A percentile compares a stretch with the other conserved stretches of the same genome.
Conservation (phyloP, 371 early-diverging fungal genomes). For the Lichtheimia ramosa region DNA sequence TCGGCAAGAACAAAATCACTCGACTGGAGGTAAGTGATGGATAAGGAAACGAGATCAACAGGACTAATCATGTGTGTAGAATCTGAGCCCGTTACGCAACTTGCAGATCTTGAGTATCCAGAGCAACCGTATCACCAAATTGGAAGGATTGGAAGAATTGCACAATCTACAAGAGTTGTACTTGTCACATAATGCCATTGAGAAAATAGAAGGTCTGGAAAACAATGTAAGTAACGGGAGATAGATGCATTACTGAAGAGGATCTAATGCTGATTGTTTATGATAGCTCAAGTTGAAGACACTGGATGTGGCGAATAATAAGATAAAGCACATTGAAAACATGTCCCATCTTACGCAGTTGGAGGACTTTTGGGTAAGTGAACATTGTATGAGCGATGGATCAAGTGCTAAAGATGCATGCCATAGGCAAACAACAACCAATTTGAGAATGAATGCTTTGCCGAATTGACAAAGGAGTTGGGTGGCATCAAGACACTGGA, state of each 20-base stretch:
- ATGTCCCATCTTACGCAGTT: conserved; percentile 68
- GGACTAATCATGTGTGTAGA: conserved; percentile 16
- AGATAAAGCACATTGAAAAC: conserved; percentile 74
- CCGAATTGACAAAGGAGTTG: conserved; percentile 78
- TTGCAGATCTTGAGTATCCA: conserved; percentile 84
- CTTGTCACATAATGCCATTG: conserved; percentile 85
- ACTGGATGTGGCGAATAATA: conserved; percentile 87
- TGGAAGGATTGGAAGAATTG: conserved; percentile 77
- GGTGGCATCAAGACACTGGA: conserved; percentile 57
- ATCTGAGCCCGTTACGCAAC: conserved; percentile 44
- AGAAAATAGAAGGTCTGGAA: conserved; percentile 71
- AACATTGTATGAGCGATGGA: no score
- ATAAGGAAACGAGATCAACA: background rate
- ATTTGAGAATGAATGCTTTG: conserved; percentile 67
- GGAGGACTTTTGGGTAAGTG: conserved; percentile 88
- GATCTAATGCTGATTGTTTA: no score
- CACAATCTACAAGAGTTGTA: conserved; percentile 84
- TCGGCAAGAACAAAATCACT: conserved; percentile 96
- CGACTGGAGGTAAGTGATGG: conserved; percentile 64
- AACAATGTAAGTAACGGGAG: conserved; percentile 50
- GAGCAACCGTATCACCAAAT: conserved; percentile 75
- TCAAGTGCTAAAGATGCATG: no score
- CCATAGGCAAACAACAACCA: conserved; percentile 77
- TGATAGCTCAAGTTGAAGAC: conserved; percentile 68
- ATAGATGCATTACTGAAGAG: no score